Base-by-base conservation (phyloP, 2,329 filamentous ascomycete species). In the Trichoderma polysporum region DNA sequence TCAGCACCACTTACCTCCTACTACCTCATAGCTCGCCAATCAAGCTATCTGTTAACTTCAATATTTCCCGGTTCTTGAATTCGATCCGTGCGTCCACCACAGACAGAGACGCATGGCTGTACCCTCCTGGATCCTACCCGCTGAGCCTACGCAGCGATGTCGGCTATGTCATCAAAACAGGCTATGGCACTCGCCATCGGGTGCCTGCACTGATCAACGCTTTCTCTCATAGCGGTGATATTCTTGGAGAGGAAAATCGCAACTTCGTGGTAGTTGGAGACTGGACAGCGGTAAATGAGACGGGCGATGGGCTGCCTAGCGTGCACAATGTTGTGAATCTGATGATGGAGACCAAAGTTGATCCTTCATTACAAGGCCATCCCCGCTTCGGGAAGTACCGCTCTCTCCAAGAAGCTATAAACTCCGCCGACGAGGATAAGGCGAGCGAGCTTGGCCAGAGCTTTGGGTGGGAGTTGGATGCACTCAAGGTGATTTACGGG, bases 111-210 rank as follows among this genome's bases (percentile, higher is more conserved):
- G 77, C 78, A 33, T 83, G 81, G 79, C 74, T 85, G 19, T 76
- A 75, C 70, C 69, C 12, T 27, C 70, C 76, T 59, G 77, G 78
- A n/a, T 69, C 69, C n/a, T 79, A 80, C 64, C 78, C 81, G 3
- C 74, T 86, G 65, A 78, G 84, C 65, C 74, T 82, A 39, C 74
- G 75, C 60, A 75, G 76, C 41, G 84, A 86, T 64, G 79, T 86
- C 8, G 83, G 80, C 35, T 78, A 84, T 69, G 79, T 87, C 58
- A 75, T 87, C 70, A 87, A 87, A 75, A 86, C 84, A 4, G 85
- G 85, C 33, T 86, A 84, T 72, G 85, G 84, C 63, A 86, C 85
- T 19, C 80, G 80, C 54, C 75, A 81, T 58, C 80, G 85, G 15
- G 76, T 86, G 31, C 75, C 79, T 4, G 78, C 80, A 12, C 81